Evolutionary conservation across 2,329 filamentous ascomycete genomes (phyloP).

Genomic region (Tolypocladium ophioglossoides): DNA sequence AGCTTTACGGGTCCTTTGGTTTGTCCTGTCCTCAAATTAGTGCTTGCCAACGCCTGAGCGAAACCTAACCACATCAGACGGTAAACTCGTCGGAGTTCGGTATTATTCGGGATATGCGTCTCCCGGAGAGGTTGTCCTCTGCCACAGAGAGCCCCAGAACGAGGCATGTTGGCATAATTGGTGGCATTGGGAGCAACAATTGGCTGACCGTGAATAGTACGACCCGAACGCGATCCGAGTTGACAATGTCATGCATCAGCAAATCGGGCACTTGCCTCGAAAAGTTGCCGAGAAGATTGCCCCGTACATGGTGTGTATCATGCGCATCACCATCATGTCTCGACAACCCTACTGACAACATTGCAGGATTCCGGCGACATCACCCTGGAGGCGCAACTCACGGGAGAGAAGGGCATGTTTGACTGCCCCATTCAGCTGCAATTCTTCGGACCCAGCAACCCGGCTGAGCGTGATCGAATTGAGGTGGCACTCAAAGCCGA

Average conservation of each 20-base stretch:
- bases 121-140: slow-evolving; percentile 50
- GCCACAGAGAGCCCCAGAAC: slow-evolving; percentile 57
- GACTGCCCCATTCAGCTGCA: slow-evolving; percentile 64
- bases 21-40: slow-evolving; percentile 5
- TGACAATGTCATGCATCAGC: slow-evolving; percentile 61
- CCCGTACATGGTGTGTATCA: slow-evolving; percentile 50
- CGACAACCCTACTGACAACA: background rate
- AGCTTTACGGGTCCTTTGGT: slow-evolving; percentile 39
- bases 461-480: slow-evolving; percentile 39
- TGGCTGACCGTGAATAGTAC: slow-evolving; percentile 28
- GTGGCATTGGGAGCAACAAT: background rate
- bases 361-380: slow-evolving; percentile 45
- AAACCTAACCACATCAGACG: slow-evolving; percentile 14
- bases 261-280: slow-evolving; percentile 71
- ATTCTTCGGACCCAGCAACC: slow-evolving; percentile 57
- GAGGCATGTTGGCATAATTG: slow-evolving; percentile 19
- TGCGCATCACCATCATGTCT: background rate
- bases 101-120: slow-evolving; percentile 56
- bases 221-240: slow-evolving; percentile 70
- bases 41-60: background rate
- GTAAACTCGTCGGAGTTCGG: slow-evolving; percentile 39
- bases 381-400: slow-evolving; percentile 57
- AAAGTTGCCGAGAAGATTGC: slow-evolving; percentile 60
- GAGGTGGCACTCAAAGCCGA: slow-evolving; percentile 52
- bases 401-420: slow-evolving; percentile 52